A percentile compares a stretch with the other conserved stretches of the same genome.
Evolutionary conservation across 352 stramenopile genomes (phyloP).

Genomic region (Phytophthora boehmeriae): DNA sequence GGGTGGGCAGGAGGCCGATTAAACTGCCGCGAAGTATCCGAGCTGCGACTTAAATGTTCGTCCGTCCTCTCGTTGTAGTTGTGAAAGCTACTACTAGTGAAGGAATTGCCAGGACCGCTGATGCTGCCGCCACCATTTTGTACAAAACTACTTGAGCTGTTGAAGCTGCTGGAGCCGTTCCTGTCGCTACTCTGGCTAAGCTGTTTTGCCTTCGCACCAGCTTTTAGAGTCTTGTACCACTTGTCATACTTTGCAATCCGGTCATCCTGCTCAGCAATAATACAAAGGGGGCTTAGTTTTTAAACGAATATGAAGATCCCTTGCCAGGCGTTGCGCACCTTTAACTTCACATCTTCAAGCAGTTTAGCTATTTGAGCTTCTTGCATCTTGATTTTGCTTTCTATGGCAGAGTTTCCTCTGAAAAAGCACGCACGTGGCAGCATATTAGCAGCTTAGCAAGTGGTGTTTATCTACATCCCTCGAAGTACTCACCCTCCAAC

Average conservation of each 20-base stretch:
- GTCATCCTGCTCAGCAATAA: conserved; percentile 47
- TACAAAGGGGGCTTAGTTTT: conserved; percentile 3
- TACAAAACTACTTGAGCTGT: conserved; percentile 40
- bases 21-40: conserved; percentile 29
- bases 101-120: conserved; percentile 48
- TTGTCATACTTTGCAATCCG: conserved; percentile 86
- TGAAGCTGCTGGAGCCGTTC: conserved; percentile 41
- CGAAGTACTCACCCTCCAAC: conserved; percentile 17
- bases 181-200: conserved; percentile 58
- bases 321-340: conserved; percentile 26
- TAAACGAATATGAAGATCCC: background rate
- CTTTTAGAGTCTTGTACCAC: conserved; percentile 88
- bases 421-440: conserved; percentile 1
- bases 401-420: conserved; percentile 28
- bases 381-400: conserved; percentile 50
- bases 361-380: conserved; percentile 67
- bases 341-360: conserved; percentile 47
- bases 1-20: conserved; percentile 67
- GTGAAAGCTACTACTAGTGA: conserved; percentile 76
- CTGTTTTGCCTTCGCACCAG: conserved; percentile 83
- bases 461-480: background rate
- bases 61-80: conserved; percentile 27
- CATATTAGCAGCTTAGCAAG: conserved; percentile 10
- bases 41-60: conserved; percentile 21
- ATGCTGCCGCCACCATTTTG: conserved; percentile 34